Evolutionary conservation across 148 eudicot species (phyloP).

Genomic region (Spergularia marina): DNA sequence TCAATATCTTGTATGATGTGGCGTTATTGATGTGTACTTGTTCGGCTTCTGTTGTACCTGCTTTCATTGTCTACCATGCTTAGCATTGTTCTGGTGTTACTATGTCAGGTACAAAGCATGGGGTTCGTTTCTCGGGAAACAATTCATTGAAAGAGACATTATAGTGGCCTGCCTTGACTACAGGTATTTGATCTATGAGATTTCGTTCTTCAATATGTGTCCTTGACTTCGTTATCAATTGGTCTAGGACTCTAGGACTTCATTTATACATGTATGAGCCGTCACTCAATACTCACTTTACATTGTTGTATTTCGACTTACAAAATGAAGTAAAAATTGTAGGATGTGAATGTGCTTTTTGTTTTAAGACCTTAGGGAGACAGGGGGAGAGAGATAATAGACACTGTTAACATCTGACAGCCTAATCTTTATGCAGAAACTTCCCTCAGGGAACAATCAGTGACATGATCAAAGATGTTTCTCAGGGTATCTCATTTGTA

Average conservation of each 20-base stretch:
- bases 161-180: conserved; percentile 95
- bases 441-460: conserved; percentile 97
- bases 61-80: not conserved
- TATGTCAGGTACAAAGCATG: conserved; percentile 88
- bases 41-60: not conserved
- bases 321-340: not conserved
- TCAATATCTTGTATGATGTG: not conserved
- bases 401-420: conserved; percentile 8
- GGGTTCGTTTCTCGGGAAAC: conserved; percentile 92
- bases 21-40: conserved; percentile 4
- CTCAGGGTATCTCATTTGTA: conserved; percentile 78
- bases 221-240: not conserved
- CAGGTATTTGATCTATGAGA: conserved; percentile 45
- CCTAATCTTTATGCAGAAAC: conserved; percentile 56
- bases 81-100: conserved; percentile 8
- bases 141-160: conserved; percentile 86
- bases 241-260: too few species aligned
- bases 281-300: not conserved
- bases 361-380: too few species aligned
- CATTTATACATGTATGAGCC: not conserved
- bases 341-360: too few species aligned
- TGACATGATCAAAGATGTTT: conserved; percentile 88
- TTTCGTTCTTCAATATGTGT: not conserved
- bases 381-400: not conserved
- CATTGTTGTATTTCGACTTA: not conserved